Conservation (phyloP, 805 yeast species). For the Pichia rugopelliculosa region DNA sequence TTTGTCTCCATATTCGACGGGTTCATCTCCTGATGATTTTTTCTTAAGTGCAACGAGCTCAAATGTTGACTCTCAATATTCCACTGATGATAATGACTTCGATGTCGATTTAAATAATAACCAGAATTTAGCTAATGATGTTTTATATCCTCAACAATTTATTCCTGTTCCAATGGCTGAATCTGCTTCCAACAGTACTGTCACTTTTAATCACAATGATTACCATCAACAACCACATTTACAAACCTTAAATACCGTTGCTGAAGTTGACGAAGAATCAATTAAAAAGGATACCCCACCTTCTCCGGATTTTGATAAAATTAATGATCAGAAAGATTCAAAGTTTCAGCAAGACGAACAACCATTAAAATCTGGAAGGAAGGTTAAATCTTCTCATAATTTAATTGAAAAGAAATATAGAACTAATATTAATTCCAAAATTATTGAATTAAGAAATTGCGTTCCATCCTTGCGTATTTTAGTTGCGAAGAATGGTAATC, state of each 20-base stretch:
- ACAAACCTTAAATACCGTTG: slow-evolving; percentile 10
- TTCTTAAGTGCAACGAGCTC: slow-evolving; percentile 18
- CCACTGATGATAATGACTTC: slow-evolving; percentile 10
- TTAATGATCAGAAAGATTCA: slow-evolving; percentile 6
- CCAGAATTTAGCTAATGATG: slow-evolving; percentile 8
- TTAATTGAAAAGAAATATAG: slow-evolving; percentile 78
- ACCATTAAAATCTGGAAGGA: slow-evolving; percentile 25
- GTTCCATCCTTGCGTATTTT: slow-evolving; percentile 65
- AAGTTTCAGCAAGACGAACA: slow-evolving; percentile 2
- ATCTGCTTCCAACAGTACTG: slow-evolving; percentile 24
- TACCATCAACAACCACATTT: slow-evolving; percentile 5
- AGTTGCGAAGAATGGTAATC: slow-evolving; percentile 29
- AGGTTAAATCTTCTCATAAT: slow-evolving; percentile 64
- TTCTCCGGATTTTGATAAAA: slow-evolving; percentile 5
- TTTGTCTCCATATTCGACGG: slow-evolving; percentile 30
- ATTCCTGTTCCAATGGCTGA: slow-evolving; percentile 25
- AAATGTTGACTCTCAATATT: slow-evolving; percentile 14
- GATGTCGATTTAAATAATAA: slow-evolving; percentile 6
- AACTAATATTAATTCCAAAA: slow-evolving; percentile 71
- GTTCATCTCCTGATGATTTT: slow-evolving; percentile 32
- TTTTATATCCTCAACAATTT: slow-evolving; percentile 12
- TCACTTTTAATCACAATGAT: slow-evolving; percentile 19
- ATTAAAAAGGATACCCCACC: slow-evolving; percentile 6
- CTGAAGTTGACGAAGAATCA: slow-evolving; percentile 13
- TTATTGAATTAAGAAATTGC: slow-evolving; percentile 62